Base-by-base conservation (phyloP, 371 early-diverging fungal species). In the Mortierella sp. region DNA sequence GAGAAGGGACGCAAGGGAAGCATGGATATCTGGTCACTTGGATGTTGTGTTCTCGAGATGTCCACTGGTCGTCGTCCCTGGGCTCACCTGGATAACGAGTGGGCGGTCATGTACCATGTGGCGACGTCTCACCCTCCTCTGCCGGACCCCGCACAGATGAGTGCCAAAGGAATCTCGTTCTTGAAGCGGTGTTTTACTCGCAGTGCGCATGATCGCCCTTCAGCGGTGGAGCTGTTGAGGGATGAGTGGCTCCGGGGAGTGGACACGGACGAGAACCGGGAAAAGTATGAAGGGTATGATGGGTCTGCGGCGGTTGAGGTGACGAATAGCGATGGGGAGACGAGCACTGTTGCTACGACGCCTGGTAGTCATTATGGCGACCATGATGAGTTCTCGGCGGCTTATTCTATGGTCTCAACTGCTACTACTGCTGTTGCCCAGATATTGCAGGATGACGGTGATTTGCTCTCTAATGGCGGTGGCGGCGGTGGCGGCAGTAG, bases 11-110 rank as follows among this genome's bases (percentile, higher is more conserved):
- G 93, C 40, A 93, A 92, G 78, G 97, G 97, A 2, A 93, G 96
- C 16, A 95, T 95, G 92, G 99, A 99, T 83, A 96, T 97, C 48
- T 99, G 98, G 98, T 94, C 97, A 6, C 83, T 98, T 34, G 99
- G 98, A 26, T 97, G 99, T 82, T 96, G 97, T 81, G 92, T 99
- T 51, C 94, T 97, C 46, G 98, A 98, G 87, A 98, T 99, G 98
- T 90, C 96, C 0, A 96, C 96, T 0, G 99, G 99, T 13, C 90
- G 93, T 31, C 95, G 97, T 75, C 99, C 99, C 11, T 99, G 97
- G 97, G 91, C 94, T 24, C 93, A 96, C 67, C 79, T 98, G 46
- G 98, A 98, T 76, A 98, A 98, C 80, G 96, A 97, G 82, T 98
- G 97, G 97, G 96, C 98, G 0, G 94, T 97, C 55, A 96, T 96